Conservation (phyloP, 805 yeast species). For the Grigorovia yakushimaensis region DNA sequence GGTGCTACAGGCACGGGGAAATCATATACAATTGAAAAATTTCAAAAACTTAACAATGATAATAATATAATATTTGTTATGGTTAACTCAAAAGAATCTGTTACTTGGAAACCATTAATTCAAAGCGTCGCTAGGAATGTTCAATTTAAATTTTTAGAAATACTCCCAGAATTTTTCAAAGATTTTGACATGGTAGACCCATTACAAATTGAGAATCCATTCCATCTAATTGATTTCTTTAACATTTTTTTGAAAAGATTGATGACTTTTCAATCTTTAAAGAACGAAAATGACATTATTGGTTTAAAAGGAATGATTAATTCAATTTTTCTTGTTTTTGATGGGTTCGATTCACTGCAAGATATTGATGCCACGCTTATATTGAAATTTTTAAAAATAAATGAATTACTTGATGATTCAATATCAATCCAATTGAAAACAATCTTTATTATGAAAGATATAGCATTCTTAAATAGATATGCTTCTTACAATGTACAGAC, state of each 20-base stretch:
- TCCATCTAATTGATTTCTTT: slow-evolving; percentile 18
- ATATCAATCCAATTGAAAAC: slow-evolving; percentile 11
- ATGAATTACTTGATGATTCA: slow-evolving; percentile 14
- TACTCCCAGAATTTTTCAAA: slow-evolving; percentile 3
- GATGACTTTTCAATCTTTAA: not conserved
- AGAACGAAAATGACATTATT: no score
- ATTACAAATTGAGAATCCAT: slow-evolving; percentile 24
- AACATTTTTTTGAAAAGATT: not conserved
- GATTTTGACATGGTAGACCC: slow-evolving; percentile 22
- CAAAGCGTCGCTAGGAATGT: slow-evolving; percentile 22
- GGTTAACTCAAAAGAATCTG: slow-evolving; percentile 23
- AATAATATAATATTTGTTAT: slow-evolving; percentile 9
- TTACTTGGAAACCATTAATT: slow-evolving; percentile 26
- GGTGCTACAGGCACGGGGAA: slow-evolving; percentile 27
- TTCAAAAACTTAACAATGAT: slow-evolving; percentile 11
- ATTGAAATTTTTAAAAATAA: slow-evolving; percentile 18
- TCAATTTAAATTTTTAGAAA: slow-evolving; percentile 11
- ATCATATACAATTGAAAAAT: slow-evolving; percentile 15
- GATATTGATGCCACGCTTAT: slow-evolving; percentile 25
- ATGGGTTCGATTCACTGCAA: slow-evolving; percentile 26
- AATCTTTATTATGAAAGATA: slow-evolving; percentile 18
- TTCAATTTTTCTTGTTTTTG: slow-evolving; percentile 18
- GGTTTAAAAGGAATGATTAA: not conserved
- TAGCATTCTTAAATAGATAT: slow-evolving; percentile 18
- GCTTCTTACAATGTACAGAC: slow-evolving; percentile 21